Percentiles rank a stretch among this genome's conserved stretches.
Conservation (phyloP, 768 basidiomycete genomes). For the Podaxis sp. region DNA sequence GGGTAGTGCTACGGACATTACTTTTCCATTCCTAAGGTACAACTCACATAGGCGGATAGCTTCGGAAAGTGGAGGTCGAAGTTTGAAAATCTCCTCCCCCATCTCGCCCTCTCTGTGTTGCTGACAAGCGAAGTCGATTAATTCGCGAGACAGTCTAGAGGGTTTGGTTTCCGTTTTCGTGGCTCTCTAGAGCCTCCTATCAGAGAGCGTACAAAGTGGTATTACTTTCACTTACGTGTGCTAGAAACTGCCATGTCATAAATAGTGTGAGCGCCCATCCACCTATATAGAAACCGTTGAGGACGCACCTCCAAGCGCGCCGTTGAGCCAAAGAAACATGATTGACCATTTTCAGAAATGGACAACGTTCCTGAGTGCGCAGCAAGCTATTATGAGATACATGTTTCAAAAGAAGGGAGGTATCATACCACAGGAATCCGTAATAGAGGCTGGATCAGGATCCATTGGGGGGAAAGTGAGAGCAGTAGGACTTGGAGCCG, state of each 20-base stretch:
- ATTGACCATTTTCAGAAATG: constrained; percentile 53
- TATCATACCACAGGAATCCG: constrained; percentile 42
- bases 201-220: neutral
- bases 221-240: constrained; percentile 43
- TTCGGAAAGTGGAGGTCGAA: constrained; percentile 58
- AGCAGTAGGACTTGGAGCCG: constrained; percentile 7
- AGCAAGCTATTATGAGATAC: neutral
- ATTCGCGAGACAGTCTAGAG: constrained; percentile 11
- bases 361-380: constrained; percentile 51
- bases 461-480: constrained; percentile 13
- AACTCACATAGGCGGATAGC: constrained; percentile 62
- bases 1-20: constrained; percentile 41
- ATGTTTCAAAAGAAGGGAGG: neutral
- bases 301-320: constrained; percentile 63
- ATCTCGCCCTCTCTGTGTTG: constrained; percentile 38
- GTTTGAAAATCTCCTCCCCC: constrained; percentile 41
- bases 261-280: constrained; percentile 9
- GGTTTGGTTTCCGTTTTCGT: constrained; percentile 18
- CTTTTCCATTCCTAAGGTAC: constrained; percentile 63
- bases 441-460: constrained; percentile 40
- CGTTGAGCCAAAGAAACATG: constrained; percentile 61
- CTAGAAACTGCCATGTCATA: constrained; percentile 46
- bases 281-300: neutral
- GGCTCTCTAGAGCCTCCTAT: constrained; percentile 22
- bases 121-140: constrained; percentile 33